Conservation (phyloP, 176 grass and related monocot species). For the Musa itinerans region DNA sequence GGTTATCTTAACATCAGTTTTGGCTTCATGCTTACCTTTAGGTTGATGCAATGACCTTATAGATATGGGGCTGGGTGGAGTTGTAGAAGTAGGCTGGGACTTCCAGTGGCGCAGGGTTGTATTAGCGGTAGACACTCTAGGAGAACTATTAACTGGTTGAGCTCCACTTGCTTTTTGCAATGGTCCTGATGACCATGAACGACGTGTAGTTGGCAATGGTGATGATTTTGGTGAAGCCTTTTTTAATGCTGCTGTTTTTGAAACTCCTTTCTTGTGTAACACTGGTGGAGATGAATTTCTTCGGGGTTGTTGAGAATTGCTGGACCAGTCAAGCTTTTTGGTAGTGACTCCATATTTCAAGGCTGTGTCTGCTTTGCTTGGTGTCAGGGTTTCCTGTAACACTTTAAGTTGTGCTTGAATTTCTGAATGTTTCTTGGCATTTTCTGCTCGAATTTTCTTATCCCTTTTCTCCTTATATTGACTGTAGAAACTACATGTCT, state of each 20-base stretch:
- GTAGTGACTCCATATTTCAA: slow-evolving; percentile 33
- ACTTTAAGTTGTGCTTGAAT: slow-evolving; percentile 41
- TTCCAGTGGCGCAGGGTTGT: slow-evolving; percentile 55
- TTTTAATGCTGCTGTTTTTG: slow-evolving; percentile 51
- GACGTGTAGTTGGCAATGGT: slow-evolving; percentile 46
- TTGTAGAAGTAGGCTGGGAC: slow-evolving; percentile 20
- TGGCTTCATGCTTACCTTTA: slow-evolving; percentile 1
- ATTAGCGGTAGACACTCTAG: slow-evolving; percentile 27
- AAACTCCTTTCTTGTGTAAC: slow-evolving; percentile 59
- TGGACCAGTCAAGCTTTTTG: slow-evolving; percentile 61
- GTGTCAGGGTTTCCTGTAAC: slow-evolving; percentile 36
- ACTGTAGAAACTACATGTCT: slow-evolving; percentile 36
- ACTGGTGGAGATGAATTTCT: slow-evolving; percentile 88
- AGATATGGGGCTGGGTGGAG: slow-evolving; percentile 15
- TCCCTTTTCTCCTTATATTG: slow-evolving; percentile 70
- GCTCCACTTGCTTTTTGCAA: slow-evolving; percentile 53
- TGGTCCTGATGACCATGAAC: slow-evolving; percentile 71
- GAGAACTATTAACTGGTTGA: slow-evolving; percentile 50
- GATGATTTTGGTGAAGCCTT: slow-evolving; percentile 58
- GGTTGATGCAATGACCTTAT: slow-evolving; percentile 8
- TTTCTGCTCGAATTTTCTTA: slow-evolving; percentile 47
- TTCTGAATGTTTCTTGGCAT: slow-evolving; percentile 37
- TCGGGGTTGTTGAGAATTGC: slow-evolving; percentile 40
- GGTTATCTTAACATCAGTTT: slow-evolving; percentile 4
- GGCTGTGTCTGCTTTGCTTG: slow-evolving; percentile 35